Percentiles rank a stretch among this genome's conserved stretches.
Evolutionary conservation across 345 rosid genomes (phyloP).

Genomic region (Sonneratia caseolaris): DNA sequence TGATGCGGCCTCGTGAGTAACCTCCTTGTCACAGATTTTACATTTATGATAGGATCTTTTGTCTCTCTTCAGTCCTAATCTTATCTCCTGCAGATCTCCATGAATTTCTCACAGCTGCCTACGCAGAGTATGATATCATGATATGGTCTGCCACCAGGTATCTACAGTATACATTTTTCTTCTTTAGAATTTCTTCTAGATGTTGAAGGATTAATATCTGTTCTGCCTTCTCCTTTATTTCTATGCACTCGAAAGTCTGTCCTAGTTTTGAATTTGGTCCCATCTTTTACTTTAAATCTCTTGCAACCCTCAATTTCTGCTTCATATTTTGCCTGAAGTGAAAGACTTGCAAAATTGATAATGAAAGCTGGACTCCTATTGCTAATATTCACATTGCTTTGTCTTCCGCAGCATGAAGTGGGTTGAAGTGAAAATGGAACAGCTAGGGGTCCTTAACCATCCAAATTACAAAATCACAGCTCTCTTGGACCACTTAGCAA

Average conservation of each 20-base stretch:
- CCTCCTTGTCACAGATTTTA: slow-evolving; percentile 1
- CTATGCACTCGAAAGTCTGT: not conserved
- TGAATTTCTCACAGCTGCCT: slow-evolving; percentile 88
- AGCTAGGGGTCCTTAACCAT: slow-evolving; percentile 82
- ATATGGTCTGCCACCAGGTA: slow-evolving; percentile 99
- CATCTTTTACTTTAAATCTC: not conserved
- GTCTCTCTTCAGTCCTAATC: slow-evolving; percentile 6
- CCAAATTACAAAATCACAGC: slow-evolving; percentile 90
- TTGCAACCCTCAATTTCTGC: not conserved
- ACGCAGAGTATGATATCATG: slow-evolving; percentile 86
- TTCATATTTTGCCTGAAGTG: not conserved
- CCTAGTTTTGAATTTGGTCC: not conserved
- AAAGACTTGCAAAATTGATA: not conserved
- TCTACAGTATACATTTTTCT: not conserved
- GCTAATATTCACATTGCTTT: not conserved
- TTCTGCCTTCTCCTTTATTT: not conserved
- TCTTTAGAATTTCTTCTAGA: not conserved
- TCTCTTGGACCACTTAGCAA: slow-evolving; percentile 81
- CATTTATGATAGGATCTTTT: not conserved
- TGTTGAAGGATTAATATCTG: not conserved
- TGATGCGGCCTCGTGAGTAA: slow-evolving; percentile 87
- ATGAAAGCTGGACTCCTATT: not conserved
- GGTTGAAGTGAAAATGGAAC: slow-evolving; percentile 97
- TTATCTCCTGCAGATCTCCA: slow-evolving; percentile 62
- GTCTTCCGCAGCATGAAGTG: slow-evolving; percentile 69